Base-by-base conservation (phyloP, 1,284 basidiomycete species). In the Nidula niveotomentosa region DNA sequence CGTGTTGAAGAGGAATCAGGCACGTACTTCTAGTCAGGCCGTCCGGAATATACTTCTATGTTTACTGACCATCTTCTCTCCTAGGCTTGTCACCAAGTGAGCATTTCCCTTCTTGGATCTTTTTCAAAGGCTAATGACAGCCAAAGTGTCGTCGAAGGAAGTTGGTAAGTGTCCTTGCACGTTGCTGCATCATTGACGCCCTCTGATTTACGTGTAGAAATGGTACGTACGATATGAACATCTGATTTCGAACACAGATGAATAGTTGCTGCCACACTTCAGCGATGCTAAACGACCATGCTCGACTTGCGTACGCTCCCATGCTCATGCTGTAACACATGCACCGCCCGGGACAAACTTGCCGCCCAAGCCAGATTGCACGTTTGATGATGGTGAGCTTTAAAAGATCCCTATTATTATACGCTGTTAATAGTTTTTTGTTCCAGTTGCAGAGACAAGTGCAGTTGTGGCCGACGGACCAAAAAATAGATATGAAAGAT, bases 201-300 rank as follows among this genome's bases (percentile, higher is more conserved):
- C 48, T 51, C 50, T 43, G 41, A 43, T 43, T 13, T 6, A 52
- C 36, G 57, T 17, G 3, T 45, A 87, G 85, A 88, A 88, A 85
- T 88, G 85, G 86, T 86, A 30, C 17, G 51, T 35, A 12, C 15
- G 10, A 12, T 30, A 30, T 30, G 30, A 30, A 5, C 30, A 30
- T 30, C 30, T 30, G 30, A 5, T 30, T 30, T 30, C 30, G 30
- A 30, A 30, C 15, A 41, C n/a, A 41, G 17, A 30, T 41, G 10
- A 36, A 50, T 35, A 13, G 33, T 36, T 35, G 23, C 13, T 41
- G 17, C 6, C 10, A 37, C 9, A 33, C 51, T 54, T 45, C 54
- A 88, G 85, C 63, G 86, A 88, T 60, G 84, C 86, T n/a, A 85
- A 85, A 65, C 73, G 82, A 45, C 86, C 86, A 9, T 88, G 86